phyloP scores from a whole-genome alignment of 352 stramenopile species.

The Achlya hypogyna region DNA sequence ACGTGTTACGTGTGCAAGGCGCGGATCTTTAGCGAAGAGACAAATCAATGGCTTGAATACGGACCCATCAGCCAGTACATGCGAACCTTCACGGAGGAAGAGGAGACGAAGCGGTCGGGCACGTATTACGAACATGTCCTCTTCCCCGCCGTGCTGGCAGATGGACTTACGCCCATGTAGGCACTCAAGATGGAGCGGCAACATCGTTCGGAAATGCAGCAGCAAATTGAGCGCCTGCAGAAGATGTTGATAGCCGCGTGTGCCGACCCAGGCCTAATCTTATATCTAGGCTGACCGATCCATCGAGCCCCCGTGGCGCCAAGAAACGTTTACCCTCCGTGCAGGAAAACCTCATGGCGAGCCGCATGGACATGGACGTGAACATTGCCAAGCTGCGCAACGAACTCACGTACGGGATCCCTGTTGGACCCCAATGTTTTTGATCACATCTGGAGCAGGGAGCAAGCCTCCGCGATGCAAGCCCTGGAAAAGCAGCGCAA shows the following conservation, averaged over 20 bases:
- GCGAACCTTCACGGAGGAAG: slow-evolving; percentile 80
- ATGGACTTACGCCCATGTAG: slow-evolving; percentile 19
- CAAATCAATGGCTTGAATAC: slow-evolving; percentile 66
- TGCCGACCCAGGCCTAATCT: background rate
- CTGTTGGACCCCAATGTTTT: background rate
- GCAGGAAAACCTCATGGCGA: slow-evolving; percentile 80
- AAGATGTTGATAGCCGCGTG: slow-evolving; percentile 35
- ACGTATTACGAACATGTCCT: slow-evolving; percentile 74
- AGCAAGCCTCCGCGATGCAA: slow-evolving; percentile 44
- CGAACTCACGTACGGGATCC: slow-evolving; percentile 38
- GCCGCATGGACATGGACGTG: slow-evolving; percentile 72
- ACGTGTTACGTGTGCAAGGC: slow-evolving; percentile 75
- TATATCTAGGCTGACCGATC: background rate
- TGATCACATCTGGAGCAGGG: background rate
- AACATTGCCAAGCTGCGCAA: slow-evolving; percentile 64
- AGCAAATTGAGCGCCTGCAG: slow-evolving; percentile 74
- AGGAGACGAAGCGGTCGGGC: slow-evolving; percentile 76
- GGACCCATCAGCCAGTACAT: slow-evolving; percentile 56
- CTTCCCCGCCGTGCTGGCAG: background rate
- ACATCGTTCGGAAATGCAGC: slow-evolving; percentile 55
- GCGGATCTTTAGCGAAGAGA: slow-evolving; percentile 49
- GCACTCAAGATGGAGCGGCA: slow-evolving; percentile 70
- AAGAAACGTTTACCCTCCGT: slow-evolving; percentile 10
- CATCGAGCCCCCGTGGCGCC: background rate
- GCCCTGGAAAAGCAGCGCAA: slow-evolving; percentile 60